Conservation (phyloP, 2,329 filamentous ascomycete genomes). For the Venturia effusa region DNA sequence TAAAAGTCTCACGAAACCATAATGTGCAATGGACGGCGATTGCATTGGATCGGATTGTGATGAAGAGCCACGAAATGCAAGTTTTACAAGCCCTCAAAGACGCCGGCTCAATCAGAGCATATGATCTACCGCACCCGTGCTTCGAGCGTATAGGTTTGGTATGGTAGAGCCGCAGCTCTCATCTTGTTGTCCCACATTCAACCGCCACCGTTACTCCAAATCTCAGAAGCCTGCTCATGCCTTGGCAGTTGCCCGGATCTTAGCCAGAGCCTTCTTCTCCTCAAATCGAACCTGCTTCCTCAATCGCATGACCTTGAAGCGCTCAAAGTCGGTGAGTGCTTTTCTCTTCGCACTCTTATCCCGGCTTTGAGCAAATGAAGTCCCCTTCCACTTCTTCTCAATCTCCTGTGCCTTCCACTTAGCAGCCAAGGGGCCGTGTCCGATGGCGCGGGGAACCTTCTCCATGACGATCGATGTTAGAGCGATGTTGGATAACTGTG, state of each 20-base stretch:
- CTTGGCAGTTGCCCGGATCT: conserved; percentile 60
- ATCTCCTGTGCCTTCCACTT: conserved; percentile 86
- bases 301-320: conserved; percentile 99
- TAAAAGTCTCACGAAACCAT: neutral
- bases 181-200: neutral
- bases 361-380: conserved; percentile 89
- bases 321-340: conserved; percentile 94
- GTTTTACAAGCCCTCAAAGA: conserved; percentile 3
- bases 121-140: neutral
- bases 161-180: neutral
- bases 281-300: conserved; percentile 99
- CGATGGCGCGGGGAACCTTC: conserved; percentile 74
- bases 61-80: conserved; percentile 1
- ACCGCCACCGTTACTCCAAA: neutral
- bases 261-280: conserved; percentile 91
- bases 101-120: neutral
- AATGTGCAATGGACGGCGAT: conserved; percentile 12
- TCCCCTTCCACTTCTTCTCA: conserved; percentile 86
- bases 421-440: conserved; percentile 73
- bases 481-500: conserved; percentile 71
- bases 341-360: conserved; percentile 76
- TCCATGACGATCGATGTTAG: conserved; percentile 83
- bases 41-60: conserved; percentile 1
- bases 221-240: conserved; percentile 9
- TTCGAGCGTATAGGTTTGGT: neutral